Percentiles rank a stretch among this genome's conserved stretches.
These are phyloP conservation scores for Scedosporium boydii DNA, from an alignment of 2,329 filamentous ascomycete species.

Conservation along the genomic window DNA sequence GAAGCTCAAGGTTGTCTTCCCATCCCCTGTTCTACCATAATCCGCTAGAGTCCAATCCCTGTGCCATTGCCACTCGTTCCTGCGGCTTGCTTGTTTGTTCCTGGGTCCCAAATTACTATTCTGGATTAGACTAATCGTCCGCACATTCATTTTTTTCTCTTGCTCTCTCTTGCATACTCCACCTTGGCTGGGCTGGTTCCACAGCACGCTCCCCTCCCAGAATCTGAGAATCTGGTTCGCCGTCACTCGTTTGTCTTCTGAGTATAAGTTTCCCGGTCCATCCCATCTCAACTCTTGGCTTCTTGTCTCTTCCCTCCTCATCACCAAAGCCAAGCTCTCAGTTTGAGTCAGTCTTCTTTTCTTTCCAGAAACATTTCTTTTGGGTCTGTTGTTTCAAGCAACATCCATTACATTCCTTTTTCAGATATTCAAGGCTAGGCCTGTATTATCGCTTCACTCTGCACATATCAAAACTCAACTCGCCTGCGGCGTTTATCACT, in stretches of 20 bases:
- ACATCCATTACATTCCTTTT: constrained; percentile 14
- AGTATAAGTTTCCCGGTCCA: constrained; percentile 8
- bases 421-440: constrained; percentile 22
- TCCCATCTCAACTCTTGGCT: constrained; percentile 3
- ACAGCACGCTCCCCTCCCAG: background rate
- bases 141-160: constrained; percentile 1
- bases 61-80: constrained; percentile 5
- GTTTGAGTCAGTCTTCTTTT: constrained; percentile 7
- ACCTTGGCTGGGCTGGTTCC: background rate
- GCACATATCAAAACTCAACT: constrained; percentile 11
- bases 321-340: constrained; percentile 6
- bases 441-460: constrained; percentile 21
- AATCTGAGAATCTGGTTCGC: constrained; percentile 5
- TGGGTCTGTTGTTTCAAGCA: constrained; percentile 3
- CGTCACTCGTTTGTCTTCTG: constrained; percentile 4
- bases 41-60: constrained; percentile 1
- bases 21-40: background rate
- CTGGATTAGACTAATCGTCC: constrained; percentile 11
- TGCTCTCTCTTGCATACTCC: background rate
- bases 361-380: constrained; percentile 1
- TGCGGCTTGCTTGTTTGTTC: constrained; percentile 21
- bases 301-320: background rate
- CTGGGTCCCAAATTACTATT: constrained; percentile 11
- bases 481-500: constrained; percentile 15
- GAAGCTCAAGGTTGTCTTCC: background rate